Evolutionary conservation across 495 filamentous ascomycete genomes (phyloP), one percentile per base, ranked within the genome.

Genomic region (Amniculicola lignicola): DNA sequence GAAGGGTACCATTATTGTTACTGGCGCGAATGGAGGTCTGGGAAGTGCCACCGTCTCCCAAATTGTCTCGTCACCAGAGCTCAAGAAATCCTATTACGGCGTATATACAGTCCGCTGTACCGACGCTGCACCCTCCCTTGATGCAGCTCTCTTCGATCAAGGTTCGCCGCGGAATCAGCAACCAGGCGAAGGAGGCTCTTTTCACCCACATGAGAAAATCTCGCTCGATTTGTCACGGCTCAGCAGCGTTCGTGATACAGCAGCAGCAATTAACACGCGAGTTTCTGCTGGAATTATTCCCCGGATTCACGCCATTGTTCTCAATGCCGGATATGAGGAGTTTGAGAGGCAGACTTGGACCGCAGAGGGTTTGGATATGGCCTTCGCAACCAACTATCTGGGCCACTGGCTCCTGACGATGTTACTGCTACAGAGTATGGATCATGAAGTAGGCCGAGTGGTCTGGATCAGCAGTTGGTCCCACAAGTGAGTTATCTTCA

Each of bases 351-450:
- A 49, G 45, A 49, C 45, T 15, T 49, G 45, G 45, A 49, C 45
- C 21, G 45, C 33, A 21, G 45, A 49, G 19, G 45, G 45, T 4
- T 49, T 33, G 45, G 45, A 49, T 21, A 49, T 29, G 25, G 22
- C 45, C 27, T 49, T 49, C 16, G 45, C 45, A 6, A 36, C 14
- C 9, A 49, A 49, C 27, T 49, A 49, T 49, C 45, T 49, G 2
- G 45, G 45, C 27, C 45, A 49, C 36, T 49, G 45, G 45, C 27
- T 49, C 12, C 45, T 49, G 14, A 49, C 45, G 27, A n/a, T 49
- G 22, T 36, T 49, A 29, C 23, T 49, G 28, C 45, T 49, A 19
- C 45, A 49, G 45, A 49, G 45, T n/a, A 49, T 49, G 45, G 45
- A 49, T 49, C 27, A 29, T 3, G 45, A 49, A 29, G 15, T 36